phyloP scores from a whole-genome alignment of 352 stramenopile species.

The Globisporangium barbulae region DNA sequence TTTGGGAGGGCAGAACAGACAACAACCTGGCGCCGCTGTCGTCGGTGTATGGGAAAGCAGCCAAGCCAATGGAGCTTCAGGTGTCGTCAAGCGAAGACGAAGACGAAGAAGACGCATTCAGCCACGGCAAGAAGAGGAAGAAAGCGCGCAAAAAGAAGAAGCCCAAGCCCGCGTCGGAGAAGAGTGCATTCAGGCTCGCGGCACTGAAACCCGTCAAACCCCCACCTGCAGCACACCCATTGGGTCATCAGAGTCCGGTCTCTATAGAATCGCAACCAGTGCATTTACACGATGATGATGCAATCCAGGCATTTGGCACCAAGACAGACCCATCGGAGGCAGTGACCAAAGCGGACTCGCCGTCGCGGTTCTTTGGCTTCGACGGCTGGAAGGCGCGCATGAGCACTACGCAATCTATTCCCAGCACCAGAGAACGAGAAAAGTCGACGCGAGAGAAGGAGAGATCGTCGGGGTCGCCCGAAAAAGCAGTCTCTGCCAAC shows the following conservation, averaged over 20 bases:
- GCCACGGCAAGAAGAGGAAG: background rate
- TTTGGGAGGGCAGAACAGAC: slow-evolving; percentile 8
- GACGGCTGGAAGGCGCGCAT: background rate
- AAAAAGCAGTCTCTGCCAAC: background rate
- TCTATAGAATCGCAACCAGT: background rate
- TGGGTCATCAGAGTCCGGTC: background rate
- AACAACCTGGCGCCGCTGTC: slow-evolving; percentile 17
- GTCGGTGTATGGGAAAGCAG: background rate
- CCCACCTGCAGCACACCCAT: slow-evolving; percentile 1
- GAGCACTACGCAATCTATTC: background rate
- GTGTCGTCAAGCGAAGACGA: slow-evolving; percentile 18
- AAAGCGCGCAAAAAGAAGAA: slow-evolving; percentile 15
- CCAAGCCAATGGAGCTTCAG: slow-evolving; percentile 6
- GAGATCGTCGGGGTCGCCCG: background rate
- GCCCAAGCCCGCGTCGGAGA: background rate
- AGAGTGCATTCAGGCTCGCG: background rate
- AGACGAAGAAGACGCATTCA: background rate
- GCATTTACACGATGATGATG: background rate
- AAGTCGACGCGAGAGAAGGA: slow-evolving; percentile 6
- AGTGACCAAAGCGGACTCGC: slow-evolving; percentile 13
- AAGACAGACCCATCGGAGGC: background rate
- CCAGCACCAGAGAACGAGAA: background rate
- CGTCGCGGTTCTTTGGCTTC: slow-evolving; percentile 19
- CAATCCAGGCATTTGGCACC: background rate
- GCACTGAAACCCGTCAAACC: slow-evolving; percentile 11